phyloP scores from a whole-genome alignment of 495 filamentous ascomycete genomes.

The Trypethelium eluteriae region DNA sequence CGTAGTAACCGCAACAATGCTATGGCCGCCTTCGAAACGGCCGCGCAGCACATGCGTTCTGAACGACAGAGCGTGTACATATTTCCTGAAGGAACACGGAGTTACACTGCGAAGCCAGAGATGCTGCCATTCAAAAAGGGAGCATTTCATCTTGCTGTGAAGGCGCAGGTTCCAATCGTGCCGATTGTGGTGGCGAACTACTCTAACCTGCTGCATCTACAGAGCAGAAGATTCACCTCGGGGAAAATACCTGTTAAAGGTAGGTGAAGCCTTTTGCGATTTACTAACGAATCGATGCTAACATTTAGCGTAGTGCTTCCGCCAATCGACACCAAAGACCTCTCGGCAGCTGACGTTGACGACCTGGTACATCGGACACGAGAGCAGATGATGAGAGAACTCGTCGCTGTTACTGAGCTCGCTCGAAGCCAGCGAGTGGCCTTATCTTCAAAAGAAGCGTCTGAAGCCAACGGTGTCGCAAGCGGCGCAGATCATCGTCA shows the following conservation, averaged over 20 bases:
- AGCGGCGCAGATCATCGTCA: not conserved
- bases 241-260: slow-evolving; percentile 77
- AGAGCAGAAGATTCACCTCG: slow-evolving; percentile 58
- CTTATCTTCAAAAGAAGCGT: slow-evolving; percentile 16
- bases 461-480: slow-evolving; percentile 2
- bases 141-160: slow-evolving; percentile 90
- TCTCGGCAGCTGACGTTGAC: slow-evolving; percentile 77
- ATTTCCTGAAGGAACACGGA: slow-evolving; percentile 75
- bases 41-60: slow-evolving; percentile 66
- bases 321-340: slow-evolving; percentile 71
- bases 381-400: slow-evolving; percentile 71
- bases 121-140: slow-evolving; percentile 95
- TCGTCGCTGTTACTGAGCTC: slow-evolving; percentile 51
- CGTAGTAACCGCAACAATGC: slow-evolving; percentile 71
- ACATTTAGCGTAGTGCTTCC: slow-evolving; percentile 56
- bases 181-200: slow-evolving; percentile 86
- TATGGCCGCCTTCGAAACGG: slow-evolving; percentile 75
- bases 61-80: slow-evolving; percentile 84
- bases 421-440: slow-evolving; percentile 23
- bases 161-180: slow-evolving; percentile 88
- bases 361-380: slow-evolving; percentile 60
- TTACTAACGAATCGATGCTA: not conserved
- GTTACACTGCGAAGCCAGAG: slow-evolving; percentile 71
- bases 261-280: slow-evolving; percentile 32
- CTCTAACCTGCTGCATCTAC: slow-evolving; percentile 66